phyloP scores from a whole-genome alignment of 352 stramenopile species.

The Globisporangium middletonii region DNA sequence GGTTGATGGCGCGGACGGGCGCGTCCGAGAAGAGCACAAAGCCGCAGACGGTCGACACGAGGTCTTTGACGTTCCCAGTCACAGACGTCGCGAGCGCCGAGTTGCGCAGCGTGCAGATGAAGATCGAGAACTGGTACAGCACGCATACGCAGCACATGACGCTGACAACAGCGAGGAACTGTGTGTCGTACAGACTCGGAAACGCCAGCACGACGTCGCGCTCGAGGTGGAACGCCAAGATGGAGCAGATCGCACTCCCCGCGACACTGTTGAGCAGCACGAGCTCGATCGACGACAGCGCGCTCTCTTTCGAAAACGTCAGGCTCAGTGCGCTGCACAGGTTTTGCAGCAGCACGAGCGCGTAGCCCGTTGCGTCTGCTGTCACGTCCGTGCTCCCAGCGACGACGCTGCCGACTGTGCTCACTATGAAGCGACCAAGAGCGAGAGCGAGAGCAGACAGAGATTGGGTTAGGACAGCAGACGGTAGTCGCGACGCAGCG shows the following conservation, averaged over 20 bases:
- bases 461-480: too few relatives aligned
- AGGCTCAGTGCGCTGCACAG: slow-evolving; percentile 55
- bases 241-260: slow-evolving; percentile 35
- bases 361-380: slow-evolving; percentile 36
- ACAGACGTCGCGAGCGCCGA: slow-evolving; percentile 70
- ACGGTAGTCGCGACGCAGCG: background rate
- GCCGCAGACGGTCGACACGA: slow-evolving; percentile 49
- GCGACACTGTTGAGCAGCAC: slow-evolving; percentile 51
- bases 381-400: slow-evolving; percentile 53
- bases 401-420: slow-evolving; percentile 43
- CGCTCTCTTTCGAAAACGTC: slow-evolving; percentile 61
- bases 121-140: slow-evolving; percentile 70
- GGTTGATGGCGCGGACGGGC: slow-evolving; percentile 30
- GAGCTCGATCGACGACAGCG: slow-evolving; percentile 39
- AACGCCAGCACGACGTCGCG: slow-evolving; percentile 30
- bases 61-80: slow-evolving; percentile 72
- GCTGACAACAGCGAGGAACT: slow-evolving; percentile 26
- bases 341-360: slow-evolving; percentile 63
- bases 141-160: slow-evolving; percentile 66
- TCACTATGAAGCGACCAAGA: slow-evolving; percentile 31
- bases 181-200: slow-evolving; percentile 15
- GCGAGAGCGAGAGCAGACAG: too few relatives aligned
- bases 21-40: slow-evolving; percentile 61
- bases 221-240: slow-evolving; percentile 38
- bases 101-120: slow-evolving; percentile 60